Evolutionary conservation across 345 rosid genomes (phyloP), one percentile per base, ranked within the genome.

Genomic region (Noccaea caerulescens): DNA sequence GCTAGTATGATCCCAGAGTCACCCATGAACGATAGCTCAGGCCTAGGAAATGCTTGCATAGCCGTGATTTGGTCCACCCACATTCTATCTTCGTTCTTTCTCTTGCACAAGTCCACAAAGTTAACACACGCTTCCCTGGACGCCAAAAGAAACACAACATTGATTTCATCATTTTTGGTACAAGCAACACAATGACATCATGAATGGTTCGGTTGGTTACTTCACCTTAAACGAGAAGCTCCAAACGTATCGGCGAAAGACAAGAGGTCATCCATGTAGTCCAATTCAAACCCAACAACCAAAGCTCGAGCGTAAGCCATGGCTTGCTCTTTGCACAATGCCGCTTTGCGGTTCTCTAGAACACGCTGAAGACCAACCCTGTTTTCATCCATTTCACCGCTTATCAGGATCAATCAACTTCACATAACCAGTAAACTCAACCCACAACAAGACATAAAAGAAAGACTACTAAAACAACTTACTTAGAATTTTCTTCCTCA

Each of bases 271-370:
- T 81, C 88, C 74, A 91, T 69, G 73, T 61, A 75, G 36, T 87
- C 93, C 44, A 83, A 68, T 63, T 91, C 96, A 74, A 85, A 94
- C 57, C 99, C 97, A 56, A 88, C 90, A 71, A 94, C 96, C 70
- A 94, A 63, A 65, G 97, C 95, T 63, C 96, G 85, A 12, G 97
- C 97, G 71, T 91, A 94, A 39, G 97, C 97, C 99, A 94, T 94
- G 51, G 96, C 99, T 80, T 94, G 99, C 82, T 94, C 99, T 78
- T 88, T 91, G 81, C 81, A 85, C 55, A 94, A 88, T 50, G 91
- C 93, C 10, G 82, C 86, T 69, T 80, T 91, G 69, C 99, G 83
- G 68, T 85, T 82, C 76, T 88, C 97, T 71, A 94, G 65, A 60
- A 86, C 90, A 62, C 90, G 92, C 37, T 88, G 99, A 74, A 94